phyloP scores from a whole-genome alignment of 495 filamentous ascomycete genomes.

The Aspergillus ostianus region DNA sequence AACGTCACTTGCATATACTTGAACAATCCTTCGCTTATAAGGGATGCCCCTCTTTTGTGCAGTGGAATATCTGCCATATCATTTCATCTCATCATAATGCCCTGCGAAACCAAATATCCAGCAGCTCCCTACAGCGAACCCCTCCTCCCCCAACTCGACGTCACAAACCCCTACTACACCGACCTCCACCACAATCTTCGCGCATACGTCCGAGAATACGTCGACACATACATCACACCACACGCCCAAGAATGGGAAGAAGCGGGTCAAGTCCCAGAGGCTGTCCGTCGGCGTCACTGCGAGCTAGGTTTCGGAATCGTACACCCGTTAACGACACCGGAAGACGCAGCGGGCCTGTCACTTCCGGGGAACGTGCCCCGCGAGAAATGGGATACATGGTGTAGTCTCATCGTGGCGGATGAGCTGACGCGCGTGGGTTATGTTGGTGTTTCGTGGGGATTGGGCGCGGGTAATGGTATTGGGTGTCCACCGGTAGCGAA shows the following conservation, averaged over 20 bases:
- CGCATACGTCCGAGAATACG: slow-evolving; percentile 43
- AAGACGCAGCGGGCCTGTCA: slow-evolving; percentile 32
- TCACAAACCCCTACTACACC: slow-evolving; percentile 48
- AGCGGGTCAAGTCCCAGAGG: slow-evolving; percentile 42
- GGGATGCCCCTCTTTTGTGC: too few species aligned
- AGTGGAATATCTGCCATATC: too few species aligned
- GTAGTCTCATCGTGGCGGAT: slow-evolving; percentile 45
- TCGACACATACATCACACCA: slow-evolving; percentile 44
- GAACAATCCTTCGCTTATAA: too few species aligned
- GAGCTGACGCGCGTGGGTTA: slow-evolving; percentile 45
- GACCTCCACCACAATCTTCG: slow-evolving; percentile 45
- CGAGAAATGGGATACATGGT: slow-evolving; percentile 52
- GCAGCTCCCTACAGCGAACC: slow-evolving; percentile 44
- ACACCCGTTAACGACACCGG: slow-evolving; percentile 34
- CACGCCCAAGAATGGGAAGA: slow-evolving; percentile 50
- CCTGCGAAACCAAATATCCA: slow-evolving; percentile 23
- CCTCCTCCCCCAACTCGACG: slow-evolving; percentile 38
- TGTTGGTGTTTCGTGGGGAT: slow-evolving; percentile 46
- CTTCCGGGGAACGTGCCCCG: slow-evolving; percentile 40
- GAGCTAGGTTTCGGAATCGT: slow-evolving; percentile 40
- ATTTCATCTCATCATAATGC: slow-evolving; percentile 13
- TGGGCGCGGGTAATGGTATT: slow-evolving; percentile 53
- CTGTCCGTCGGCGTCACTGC: slow-evolving; percentile 35
- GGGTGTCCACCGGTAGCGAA: slow-evolving; percentile 54
- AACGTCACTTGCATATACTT: too few species aligned